These are phyloP conservation scores for Dryadomyces quercivorus DNA, from an alignment of 2,329 filamentous ascomycete species.

Conservation along the genomic window DNA sequence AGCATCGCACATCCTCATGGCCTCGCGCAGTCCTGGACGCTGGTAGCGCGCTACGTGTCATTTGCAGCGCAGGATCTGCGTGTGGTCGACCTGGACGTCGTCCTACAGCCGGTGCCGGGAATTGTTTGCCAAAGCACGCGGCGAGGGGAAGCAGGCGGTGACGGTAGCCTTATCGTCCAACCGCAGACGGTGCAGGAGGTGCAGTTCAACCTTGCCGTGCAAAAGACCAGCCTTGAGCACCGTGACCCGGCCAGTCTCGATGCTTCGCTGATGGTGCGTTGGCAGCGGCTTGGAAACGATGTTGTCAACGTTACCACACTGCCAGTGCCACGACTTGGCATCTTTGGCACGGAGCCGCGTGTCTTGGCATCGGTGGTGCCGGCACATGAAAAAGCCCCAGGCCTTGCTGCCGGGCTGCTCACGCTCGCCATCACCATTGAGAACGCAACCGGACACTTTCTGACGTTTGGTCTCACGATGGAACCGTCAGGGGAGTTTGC, in stretches of 20 bases:
- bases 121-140: constrained; percentile 43
- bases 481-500: constrained; percentile 87
- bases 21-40: constrained; percentile 68
- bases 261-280: constrained; percentile 61
- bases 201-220: constrained; percentile 60
- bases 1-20: constrained; percentile 31
- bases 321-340: constrained; percentile 64
- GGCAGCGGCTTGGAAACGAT: constrained; percentile 46
- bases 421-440: constrained; percentile 57
- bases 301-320: constrained; percentile 52
- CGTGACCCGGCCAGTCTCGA: constrained; percentile 64
- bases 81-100: constrained; percentile 45
- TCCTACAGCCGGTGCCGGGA: constrained; percentile 39
- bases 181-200: constrained; percentile 61
- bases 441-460: constrained; percentile 87
- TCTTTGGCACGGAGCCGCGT: constrained; percentile 75
- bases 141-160: constrained; percentile 22
- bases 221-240: constrained; percentile 72
- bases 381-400: background rate
- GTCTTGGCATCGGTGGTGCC: constrained; percentile 51
- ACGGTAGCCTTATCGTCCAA: constrained; percentile 27
- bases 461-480: constrained; percentile 87
- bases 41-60: constrained; percentile 62
- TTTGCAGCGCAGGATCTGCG: constrained; percentile 62
- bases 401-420: background rate